A percentile compares a stretch with the other conserved stretches of the same genome.
Evolutionary conservation across 768 basidiomycete species (phyloP).

Genomic region (Rickenella mellea): DNA sequence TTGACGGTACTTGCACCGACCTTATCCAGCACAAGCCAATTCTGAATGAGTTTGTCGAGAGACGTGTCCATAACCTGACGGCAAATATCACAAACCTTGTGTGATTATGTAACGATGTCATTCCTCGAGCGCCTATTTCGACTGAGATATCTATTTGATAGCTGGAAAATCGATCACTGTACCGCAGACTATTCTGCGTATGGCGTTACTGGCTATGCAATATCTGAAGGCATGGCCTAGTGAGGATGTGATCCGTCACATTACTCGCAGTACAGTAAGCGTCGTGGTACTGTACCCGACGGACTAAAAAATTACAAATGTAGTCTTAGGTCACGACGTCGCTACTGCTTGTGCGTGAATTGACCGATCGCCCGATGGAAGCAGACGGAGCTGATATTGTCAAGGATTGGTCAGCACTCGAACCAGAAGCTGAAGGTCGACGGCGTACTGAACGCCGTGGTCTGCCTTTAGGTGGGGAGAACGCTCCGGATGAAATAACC

Average conservation of each 20-base stretch:
- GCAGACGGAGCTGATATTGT: too few relatives aligned
- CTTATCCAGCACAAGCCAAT: slow-evolving; percentile 42
- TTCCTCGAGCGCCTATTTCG: slow-evolving; percentile 3
- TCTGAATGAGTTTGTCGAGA: slow-evolving; percentile 34
- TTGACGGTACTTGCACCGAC: too few relatives aligned
- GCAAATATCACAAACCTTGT: slow-evolving; percentile 3
- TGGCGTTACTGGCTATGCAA: slow-evolving; percentile 5
- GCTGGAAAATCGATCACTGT: too few relatives aligned
- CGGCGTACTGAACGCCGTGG: not conserved
- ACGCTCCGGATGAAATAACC: not conserved
- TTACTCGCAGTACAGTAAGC: too few relatives aligned
- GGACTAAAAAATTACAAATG: too few relatives aligned
- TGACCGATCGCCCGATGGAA: too few relatives aligned
- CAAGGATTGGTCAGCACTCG: too few relatives aligned
- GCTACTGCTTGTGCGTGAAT: too few relatives aligned
- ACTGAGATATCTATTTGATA: slow-evolving; percentile 7
- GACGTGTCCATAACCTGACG: slow-evolving; percentile 10
- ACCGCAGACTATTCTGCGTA: too few relatives aligned
- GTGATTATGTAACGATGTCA: not conserved
- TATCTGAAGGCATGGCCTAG: slow-evolving; percentile 1
- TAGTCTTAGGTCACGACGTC: too few relatives aligned
- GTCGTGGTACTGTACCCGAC: too few relatives aligned
- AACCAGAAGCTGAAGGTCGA: not conserved
- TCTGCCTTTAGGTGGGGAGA: not conserved
- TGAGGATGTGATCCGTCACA: slow-evolving; percentile 11